Conservation (phyloP, 306 rosid genomes). For the Ceratonia siliqua region DNA sequence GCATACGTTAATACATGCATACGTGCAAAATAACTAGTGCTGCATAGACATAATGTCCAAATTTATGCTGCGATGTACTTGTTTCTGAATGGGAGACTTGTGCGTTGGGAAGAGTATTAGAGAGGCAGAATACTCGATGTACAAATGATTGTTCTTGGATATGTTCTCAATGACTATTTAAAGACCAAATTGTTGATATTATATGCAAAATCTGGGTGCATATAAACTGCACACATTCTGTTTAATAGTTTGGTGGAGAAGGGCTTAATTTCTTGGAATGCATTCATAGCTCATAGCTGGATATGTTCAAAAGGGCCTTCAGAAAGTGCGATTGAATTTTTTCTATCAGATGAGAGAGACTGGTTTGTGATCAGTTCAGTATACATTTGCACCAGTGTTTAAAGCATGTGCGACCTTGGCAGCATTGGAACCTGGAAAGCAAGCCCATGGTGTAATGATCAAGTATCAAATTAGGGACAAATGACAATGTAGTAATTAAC, state of each 20-base stretch:
- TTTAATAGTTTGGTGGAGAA: conserved; percentile 46
- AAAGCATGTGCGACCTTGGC: conserved; percentile 68
- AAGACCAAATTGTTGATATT: conserved; percentile 63
- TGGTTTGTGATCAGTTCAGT: conserved; percentile 65
- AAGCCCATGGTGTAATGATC: conserved; percentile 61
- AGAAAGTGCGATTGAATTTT: conserved; percentile 55
- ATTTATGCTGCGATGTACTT: not conserved
- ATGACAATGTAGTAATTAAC: conserved; percentile 59
- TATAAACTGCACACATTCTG: conserved; percentile 52
- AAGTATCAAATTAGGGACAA: conserved; percentile 59
- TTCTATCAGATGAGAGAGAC: conserved; percentile 60
- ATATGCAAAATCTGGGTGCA: conserved; percentile 58
- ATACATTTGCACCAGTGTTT: conserved; percentile 66
- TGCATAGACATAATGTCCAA: not conserved
- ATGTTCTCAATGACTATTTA: conserved; percentile 55
- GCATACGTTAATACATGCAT: not conserved
- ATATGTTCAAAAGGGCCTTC: conserved; percentile 59
- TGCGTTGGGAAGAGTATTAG: conserved; percentile 49
- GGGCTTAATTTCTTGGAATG: conserved; percentile 72
- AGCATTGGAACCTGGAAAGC: conserved; percentile 66
- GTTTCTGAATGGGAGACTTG: conserved; percentile 25
- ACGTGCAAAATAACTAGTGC: not conserved
- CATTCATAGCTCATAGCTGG: conserved; percentile 64
- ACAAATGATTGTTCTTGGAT: conserved; percentile 62
- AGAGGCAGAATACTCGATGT: conserved; percentile 63